Base-by-base conservation (phyloP, 306 rosid genomes). In the Fragaria vesca region DNA sequence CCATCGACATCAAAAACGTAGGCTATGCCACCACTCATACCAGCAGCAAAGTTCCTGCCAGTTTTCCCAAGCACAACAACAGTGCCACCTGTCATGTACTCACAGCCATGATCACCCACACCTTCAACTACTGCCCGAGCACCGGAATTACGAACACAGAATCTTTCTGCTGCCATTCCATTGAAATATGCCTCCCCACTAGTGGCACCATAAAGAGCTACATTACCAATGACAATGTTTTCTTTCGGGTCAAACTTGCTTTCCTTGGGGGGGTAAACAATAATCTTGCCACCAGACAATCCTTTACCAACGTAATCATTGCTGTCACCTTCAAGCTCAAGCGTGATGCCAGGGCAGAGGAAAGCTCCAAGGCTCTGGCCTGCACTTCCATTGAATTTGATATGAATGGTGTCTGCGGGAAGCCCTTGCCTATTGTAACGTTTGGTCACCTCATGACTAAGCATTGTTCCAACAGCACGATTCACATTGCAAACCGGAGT, bases 101-200 rank as follows among this genome's bases (percentile, higher is more conserved):
- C 99, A 75, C 99, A 96, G 58, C 99, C 99, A 80, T 96, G 99
- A 84, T 96, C 99, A 60, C 99, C 99, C 79, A 96, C 97, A 76
- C 99, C 99, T 86, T 96, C 99, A 78, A 93, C 99, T 72, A 96
- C 97, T 28, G 99, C 97, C 85, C 58, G 89, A 21, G 97, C 98
- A 82, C 99, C 99, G 12, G 99, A 96, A 82, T 96, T 96, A 69
- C 99, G 98, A 45, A 96, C 99, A 65, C 93, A 93, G 83, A 96
- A 96, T 81, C 99, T 93, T 87, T 96, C 99, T 21, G 99, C 99
- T 71, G 99, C 99, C 99, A 96, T 96, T 66, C 99, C 99, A 81
- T 93, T 89, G 90, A 96, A 96, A 85, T 96, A 96, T 8, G 98
- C 99, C 84, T 96, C 97, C 30, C 99, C 99, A 70, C 78, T 36